phyloP scores from a whole-genome alignment of 2,329 filamentous ascomycete genomes.

The Dichotomopilus funicola region DNA sequence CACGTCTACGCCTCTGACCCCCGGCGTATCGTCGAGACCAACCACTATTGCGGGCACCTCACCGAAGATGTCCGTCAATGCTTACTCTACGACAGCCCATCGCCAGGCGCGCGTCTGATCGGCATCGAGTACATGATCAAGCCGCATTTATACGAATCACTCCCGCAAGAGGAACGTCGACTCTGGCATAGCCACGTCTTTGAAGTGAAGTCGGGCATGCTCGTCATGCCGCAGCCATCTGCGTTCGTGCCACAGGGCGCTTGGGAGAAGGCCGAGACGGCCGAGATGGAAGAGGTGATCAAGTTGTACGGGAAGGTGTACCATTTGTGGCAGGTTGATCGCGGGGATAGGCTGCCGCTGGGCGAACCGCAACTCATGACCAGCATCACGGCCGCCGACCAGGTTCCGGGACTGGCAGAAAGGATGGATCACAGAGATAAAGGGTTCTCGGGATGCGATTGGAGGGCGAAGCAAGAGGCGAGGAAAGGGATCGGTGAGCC shows the following conservation, averaged over 20 bases:
- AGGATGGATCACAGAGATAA: constrained; percentile 39
- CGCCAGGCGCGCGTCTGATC: constrained; percentile 63
- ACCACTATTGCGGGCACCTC: constrained; percentile 79
- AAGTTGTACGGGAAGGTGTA: constrained; percentile 76
- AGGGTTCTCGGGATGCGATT: constrained; percentile 39
- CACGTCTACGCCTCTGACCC: constrained; percentile 74
- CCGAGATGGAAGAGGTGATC: constrained; percentile 72
- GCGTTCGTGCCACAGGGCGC: constrained; percentile 46
- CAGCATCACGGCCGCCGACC: constrained; percentile 43
- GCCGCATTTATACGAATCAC: constrained; percentile 57
- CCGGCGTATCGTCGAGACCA: constrained; percentile 63
- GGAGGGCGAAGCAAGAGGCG: constrained; percentile 37
- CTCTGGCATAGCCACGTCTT: constrained; percentile 75
- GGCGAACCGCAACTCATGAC: constrained; percentile 50
- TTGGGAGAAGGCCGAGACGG: constrained; percentile 72
- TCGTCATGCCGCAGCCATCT: constrained; percentile 63
- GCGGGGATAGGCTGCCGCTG: constrained; percentile 53
- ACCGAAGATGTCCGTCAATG: constrained; percentile 75
- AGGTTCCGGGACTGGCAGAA: constrained; percentile 40
- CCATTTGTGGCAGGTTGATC: constrained; percentile 81
- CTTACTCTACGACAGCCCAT: constrained; percentile 70
- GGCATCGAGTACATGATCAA: constrained; percentile 87
- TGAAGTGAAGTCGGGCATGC: constrained; percentile 72
- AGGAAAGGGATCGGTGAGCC: constrained; percentile 38
- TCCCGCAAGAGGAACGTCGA: constrained; percentile 60